Evolutionary conservation across 2,329 filamentous ascomycete genomes (phyloP).

Genomic region (Xylaria sp.): DNA sequence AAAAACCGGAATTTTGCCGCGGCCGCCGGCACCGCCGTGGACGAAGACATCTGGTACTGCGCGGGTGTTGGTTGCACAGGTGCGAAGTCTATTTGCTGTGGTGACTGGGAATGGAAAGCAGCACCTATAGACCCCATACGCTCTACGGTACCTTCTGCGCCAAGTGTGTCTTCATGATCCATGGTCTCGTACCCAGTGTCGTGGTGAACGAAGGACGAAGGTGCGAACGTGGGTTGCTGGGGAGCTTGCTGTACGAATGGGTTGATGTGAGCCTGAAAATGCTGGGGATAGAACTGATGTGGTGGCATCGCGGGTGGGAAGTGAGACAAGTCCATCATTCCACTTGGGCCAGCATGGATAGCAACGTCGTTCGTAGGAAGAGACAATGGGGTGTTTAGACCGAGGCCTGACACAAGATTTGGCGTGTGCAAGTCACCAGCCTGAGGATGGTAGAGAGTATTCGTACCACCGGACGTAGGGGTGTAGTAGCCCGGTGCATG

Average conservation of each 20-base stretch:
- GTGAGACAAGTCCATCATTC: constrained; percentile 67
- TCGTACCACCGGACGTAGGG: constrained; percentile 80
- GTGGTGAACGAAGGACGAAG: constrained; percentile 80
- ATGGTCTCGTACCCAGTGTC: constrained; percentile 81
- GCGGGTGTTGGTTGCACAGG: constrained; percentile 63
- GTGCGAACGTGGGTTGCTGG: constrained; percentile 68
- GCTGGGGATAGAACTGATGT: constrained; percentile 67
- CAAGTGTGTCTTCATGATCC: constrained; percentile 74
- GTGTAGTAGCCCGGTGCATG: constrained; percentile 86
- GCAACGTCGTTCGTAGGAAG: constrained; percentile 72
- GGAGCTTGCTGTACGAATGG: constrained; percentile 70
- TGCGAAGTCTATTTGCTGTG: too few species aligned
- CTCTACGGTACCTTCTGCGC: constrained; percentile 57
- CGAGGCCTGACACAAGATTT: constrained; percentile 73
- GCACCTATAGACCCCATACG: constrained; percentile 63
- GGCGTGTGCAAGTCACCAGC: constrained; percentile 89
- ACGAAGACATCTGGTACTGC: constrained; percentile 54
- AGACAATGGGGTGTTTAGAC: constrained; percentile 80
- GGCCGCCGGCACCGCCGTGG: constrained; percentile 55
- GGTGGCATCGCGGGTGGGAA: constrained; percentile 65
- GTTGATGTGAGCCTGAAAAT: too few species aligned
- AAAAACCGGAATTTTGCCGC: constrained; percentile 86
- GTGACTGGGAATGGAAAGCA: constrained; percentile 65
- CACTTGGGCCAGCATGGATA: constrained; percentile 62
- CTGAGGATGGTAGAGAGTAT: constrained; percentile 80